phyloP scores from a whole-genome alignment of 371 early-diverging fungal genomes.

The Actinomortierella wolfii region DNA sequence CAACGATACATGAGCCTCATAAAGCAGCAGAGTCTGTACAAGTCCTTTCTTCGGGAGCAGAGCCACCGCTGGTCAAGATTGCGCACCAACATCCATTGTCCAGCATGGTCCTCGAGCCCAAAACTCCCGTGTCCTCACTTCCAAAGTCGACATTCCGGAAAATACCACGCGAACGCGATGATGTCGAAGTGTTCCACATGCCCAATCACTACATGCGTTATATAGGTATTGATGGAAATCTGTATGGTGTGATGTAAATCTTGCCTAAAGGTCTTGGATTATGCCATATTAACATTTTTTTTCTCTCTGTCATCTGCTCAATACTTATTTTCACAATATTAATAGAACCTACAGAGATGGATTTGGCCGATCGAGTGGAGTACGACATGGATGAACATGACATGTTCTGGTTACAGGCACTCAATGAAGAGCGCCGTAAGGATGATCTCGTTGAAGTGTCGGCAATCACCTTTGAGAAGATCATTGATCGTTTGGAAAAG shows the following conservation, averaged over 20 bases:
- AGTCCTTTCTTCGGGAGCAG: too few species aligned
- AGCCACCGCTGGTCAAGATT: too few species aligned
- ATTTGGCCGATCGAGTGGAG: constrained; percentile 81
- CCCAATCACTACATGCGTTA: constrained; percentile 30
- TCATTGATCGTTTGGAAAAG: constrained; percentile 94
- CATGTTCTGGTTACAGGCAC: constrained; percentile 73
- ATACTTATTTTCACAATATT: too few species aligned
- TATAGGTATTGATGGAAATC: constrained; percentile 12
- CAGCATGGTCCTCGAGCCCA: constrained; percentile 23
- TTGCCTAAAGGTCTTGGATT: too few species aligned
- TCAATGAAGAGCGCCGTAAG: constrained; percentile 70
- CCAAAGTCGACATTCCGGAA: constrained; percentile 53
- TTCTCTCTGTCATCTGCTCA: too few species aligned
- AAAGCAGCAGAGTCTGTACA: too few species aligned
- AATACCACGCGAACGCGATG: constrained; percentile 40
- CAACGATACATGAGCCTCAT: too few species aligned
- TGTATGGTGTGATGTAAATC: not conserved
- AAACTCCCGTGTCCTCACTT: constrained; percentile 26
- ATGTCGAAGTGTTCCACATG: constrained; percentile 34
- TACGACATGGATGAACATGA: constrained; percentile 99
- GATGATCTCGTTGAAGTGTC: constrained; percentile 58
- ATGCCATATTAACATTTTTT: too few species aligned
- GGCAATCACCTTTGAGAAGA: constrained; percentile 78
- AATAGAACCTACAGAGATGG: constrained; percentile 86
- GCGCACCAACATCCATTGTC: not conserved